A percentile compares a stretch with the other conserved stretches of the same genome.
Conservation (phyloP, 805 yeast genomes). For the Metschnikowia continentalis region DNA sequence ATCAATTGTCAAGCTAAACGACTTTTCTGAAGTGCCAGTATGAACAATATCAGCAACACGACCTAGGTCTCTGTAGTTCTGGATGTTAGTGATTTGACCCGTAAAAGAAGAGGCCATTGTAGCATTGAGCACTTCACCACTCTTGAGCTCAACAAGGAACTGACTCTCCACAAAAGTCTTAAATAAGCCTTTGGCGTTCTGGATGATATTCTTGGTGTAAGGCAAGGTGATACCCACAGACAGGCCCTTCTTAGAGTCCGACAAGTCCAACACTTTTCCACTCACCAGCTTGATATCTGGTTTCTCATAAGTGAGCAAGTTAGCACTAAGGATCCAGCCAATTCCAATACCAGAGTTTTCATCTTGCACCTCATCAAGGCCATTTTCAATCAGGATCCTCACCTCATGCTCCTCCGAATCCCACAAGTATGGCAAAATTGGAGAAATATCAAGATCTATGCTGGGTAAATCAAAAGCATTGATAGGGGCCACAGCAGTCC, state of each 20-base stretch:
- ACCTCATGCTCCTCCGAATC: constrained; percentile 24
- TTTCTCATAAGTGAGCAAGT: constrained; percentile 52
- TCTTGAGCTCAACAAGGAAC: constrained; percentile 32
- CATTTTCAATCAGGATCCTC: constrained; percentile 18
- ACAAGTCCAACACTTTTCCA: constrained; percentile 33
- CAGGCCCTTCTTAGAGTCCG: constrained; percentile 20
- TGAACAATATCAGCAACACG: constrained; percentile 32
- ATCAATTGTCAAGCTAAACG: constrained; percentile 23
- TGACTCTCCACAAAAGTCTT: constrained; percentile 30
- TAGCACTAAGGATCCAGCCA: constrained; percentile 61
- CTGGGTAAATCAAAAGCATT: constrained; percentile 71
- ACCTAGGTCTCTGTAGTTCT: constrained; percentile 36
- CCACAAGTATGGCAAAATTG: constrained; percentile 70
- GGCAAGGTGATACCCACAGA: constrained; percentile 37
- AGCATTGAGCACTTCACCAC: constrained; percentile 33
- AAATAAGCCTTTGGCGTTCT: constrained; percentile 36
- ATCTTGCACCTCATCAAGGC: constrained; percentile 16
- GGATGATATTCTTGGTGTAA: constrained; percentile 31
- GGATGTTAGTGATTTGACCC: constrained; percentile 36
- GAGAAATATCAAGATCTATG: constrained; percentile 67
- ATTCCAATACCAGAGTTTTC: constrained; percentile 32
- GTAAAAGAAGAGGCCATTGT: constrained; percentile 25
- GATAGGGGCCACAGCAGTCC: constrained; percentile 76
- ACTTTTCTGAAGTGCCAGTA: constrained; percentile 17
- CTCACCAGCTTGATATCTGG: constrained; percentile 30